Evolutionary conservation across 257 asterid species (phyloP), one percentile per base, ranked within the genome.

Genomic region (Solanum etuberosum): DNA sequence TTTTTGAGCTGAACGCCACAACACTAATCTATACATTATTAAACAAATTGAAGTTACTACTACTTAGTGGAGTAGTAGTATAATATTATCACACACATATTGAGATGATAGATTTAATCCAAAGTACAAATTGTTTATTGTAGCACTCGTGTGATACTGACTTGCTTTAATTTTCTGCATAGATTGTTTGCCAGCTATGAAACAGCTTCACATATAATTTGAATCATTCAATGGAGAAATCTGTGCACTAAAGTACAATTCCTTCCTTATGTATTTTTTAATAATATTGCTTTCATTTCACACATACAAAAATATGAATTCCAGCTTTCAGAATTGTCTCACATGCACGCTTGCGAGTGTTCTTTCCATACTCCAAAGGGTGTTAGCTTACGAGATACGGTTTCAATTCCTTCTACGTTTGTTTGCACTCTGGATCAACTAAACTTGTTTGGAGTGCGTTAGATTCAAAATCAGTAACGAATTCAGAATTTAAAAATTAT

Each of bases 171-270:
- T 27, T 67, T 68, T 16, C 38, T 63, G 80, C 38, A 32, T 29
- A 59, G 34, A 84, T 61, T 27, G 80, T 38, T 84, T 38, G 87
- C 87, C 87, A 84, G 63, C 87, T 84, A 18, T 5, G 37, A 16
- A 84, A 84, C 87, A 84, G 87, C 87, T 84, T 46, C 78, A 84
- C 77, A 32, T 80, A 84, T 25, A 63, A 57, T 32, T 83, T 32
- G 37, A 48, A 83, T n/a, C 35, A 76, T 76, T 40, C 31, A 40
- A 48, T 29, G 29, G 68, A 81, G 20, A 81, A 81, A 25, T 46
- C 10, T 15, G 40, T 21, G 20, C 25, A 37, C 31, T 46, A 9
- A 43, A 18, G 25, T 51, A 81, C 67, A 81, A 48, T 46, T 18
- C 27, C 68, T 80, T n/a, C 2, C 14, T 29, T 80, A 1, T 46